A percentile compares a stretch with the other conserved stretches of the same genome.
These are phyloP conservation scores for Fraxinus sp. DNA, from an alignment of 305 asterid species.

Conservation along the genomic window DNA sequence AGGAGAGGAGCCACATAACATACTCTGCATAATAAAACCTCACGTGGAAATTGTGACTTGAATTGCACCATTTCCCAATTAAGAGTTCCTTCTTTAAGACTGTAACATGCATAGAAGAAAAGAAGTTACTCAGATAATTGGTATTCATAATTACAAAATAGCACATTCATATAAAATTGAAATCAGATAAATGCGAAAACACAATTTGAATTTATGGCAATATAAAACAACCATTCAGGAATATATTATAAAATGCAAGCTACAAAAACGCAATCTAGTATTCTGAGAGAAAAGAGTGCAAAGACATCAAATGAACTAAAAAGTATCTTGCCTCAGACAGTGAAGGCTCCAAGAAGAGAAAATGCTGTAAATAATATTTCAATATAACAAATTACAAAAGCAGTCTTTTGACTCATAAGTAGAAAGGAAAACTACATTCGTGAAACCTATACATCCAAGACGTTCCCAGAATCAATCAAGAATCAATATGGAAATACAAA, in stretches of 20 bases:
- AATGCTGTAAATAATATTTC: background rate
- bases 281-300: background rate
- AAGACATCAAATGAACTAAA: background rate
- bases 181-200: background rate
- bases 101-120: slow-evolving; percentile 32
- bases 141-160: slow-evolving; percentile 11
- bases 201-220: background rate
- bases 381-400: background rate
- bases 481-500: background rate
- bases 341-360: slow-evolving; percentile 8
- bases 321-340: slow-evolving; percentile 12
- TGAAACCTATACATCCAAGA: background rate
- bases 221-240: background rate
- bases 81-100: slow-evolving; percentile 95
- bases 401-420: background rate
- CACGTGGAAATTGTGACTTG: slow-evolving; percentile 93
- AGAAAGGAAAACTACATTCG: background rate
- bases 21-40: slow-evolving; percentile 94
- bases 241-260: background rate
- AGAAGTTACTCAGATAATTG: slow-evolving; percentile 10
- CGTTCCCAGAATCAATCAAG: slow-evolving; percentile 2
- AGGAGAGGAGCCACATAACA: slow-evolving; percentile 22
- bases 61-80: slow-evolving; percentile 90
- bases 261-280: background rate
- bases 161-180: slow-evolving; percentile 22